phyloP scores from a whole-genome alignment of 208 protist species.

The Crithidia thermophila region DNA sequence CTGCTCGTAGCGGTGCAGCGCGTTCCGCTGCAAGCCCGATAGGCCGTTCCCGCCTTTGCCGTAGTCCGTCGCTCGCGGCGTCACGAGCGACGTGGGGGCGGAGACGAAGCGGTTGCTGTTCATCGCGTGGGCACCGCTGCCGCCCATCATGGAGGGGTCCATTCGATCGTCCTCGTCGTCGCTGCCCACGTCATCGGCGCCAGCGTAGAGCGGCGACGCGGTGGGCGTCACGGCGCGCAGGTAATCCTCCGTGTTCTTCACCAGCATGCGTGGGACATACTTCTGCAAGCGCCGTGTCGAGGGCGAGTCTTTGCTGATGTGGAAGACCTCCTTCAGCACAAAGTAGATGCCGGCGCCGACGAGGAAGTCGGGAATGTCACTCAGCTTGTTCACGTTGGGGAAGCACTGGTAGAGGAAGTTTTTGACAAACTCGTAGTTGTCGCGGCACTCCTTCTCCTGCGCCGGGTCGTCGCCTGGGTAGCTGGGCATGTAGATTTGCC shows the following conservation, averaged over 20 bases:
- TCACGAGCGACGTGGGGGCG: constrained; percentile 1
- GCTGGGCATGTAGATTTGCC: constrained; percentile 76
- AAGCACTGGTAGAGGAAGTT: constrained; percentile 93
- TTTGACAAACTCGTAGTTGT: constrained; percentile 90
- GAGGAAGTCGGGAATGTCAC: constrained; percentile 77
- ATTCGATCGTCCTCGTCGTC: background rate
- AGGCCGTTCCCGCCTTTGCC: constrained; percentile 19
- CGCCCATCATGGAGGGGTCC: background rate
- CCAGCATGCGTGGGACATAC: constrained; percentile 15
- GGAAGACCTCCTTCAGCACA: constrained; percentile 69
- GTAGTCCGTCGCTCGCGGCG: constrained; percentile 20
- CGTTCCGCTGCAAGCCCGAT: constrained; percentile 36
- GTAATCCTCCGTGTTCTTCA: constrained; percentile 7
- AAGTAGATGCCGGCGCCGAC: constrained; percentile 81
- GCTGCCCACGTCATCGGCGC: constrained; percentile 10
- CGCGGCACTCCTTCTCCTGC: constrained; percentile 69
- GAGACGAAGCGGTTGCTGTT: background rate
- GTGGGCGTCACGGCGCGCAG: constrained; percentile 14
- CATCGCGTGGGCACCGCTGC: background rate
- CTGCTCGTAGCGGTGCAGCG: constrained; percentile 52
- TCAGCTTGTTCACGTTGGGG: constrained; percentile 63
- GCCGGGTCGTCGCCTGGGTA: constrained; percentile 77
- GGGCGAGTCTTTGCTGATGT: constrained; percentile 27
- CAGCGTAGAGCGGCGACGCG: constrained; percentile 15
- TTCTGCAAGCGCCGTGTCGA: constrained; percentile 21